Conservation (phyloP, 768 basidiomycete genomes). For the Lactarius evosmus region DNA sequence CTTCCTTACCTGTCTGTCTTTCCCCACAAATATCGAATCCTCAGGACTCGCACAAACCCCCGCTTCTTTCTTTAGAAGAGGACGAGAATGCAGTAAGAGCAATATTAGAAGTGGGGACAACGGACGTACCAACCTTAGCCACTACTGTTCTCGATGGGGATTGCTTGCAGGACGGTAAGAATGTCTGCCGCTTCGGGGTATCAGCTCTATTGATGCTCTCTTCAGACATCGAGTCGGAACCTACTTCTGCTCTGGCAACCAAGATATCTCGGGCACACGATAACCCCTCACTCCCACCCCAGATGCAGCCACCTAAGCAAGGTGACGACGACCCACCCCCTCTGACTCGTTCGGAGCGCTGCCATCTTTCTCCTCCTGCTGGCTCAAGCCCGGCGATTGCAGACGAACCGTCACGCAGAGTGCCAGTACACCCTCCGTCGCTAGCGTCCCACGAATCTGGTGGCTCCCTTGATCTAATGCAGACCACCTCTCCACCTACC, state of each 20-base stretch:
- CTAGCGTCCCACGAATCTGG: constrained; percentile 1
- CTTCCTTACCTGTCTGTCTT: constrained; percentile 18
- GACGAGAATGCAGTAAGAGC: not conserved
- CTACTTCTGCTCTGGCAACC: constrained; percentile 62
- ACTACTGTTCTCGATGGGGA: constrained; percentile 5
- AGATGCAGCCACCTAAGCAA: constrained; percentile 26
- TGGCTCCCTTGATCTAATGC: not conserved
- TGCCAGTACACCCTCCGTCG: not conserved
- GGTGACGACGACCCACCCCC: not conserved
- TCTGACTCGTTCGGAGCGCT: not conserved
- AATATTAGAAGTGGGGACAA: not conserved
- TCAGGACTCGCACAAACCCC: not conserved
- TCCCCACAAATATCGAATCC: constrained; percentile 12
- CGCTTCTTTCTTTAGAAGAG: not conserved
- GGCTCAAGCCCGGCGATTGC: not conserved
- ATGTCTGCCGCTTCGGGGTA: not conserved
- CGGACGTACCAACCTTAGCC: not conserved
- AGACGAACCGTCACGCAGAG: not conserved
- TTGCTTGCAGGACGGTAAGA: constrained; percentile 24
- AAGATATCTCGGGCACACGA: constrained; percentile 65
- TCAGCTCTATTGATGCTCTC: not conserved
- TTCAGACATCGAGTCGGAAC: constrained; percentile 43
- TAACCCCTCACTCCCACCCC: constrained; percentile 71
- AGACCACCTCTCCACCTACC: not conserved
- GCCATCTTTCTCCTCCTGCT: not conserved